A percentile compares a stretch with the other conserved stretches of the same genome.
Evolutionary conservation across 179 eudicot species (phyloP).

Genomic region (Gypsophila paniculata): DNA sequence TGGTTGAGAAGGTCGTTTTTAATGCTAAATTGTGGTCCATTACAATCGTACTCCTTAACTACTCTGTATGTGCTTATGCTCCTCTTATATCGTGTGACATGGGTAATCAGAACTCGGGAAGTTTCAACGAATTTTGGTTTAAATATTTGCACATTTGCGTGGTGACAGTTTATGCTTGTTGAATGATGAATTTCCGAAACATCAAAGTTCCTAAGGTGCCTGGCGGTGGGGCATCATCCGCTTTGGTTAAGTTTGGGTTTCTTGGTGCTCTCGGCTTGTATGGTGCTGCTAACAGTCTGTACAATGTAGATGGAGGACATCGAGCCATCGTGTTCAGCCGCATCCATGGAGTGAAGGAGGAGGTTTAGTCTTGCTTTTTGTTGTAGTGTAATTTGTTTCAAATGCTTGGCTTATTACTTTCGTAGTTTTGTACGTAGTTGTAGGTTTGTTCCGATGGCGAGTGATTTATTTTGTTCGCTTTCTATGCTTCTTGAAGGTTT

Average conservation of each 20-base stretch:
- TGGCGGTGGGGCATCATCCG: constrained; percentile 60
- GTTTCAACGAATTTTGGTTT: neutral
- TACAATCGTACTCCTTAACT: too few relatives aligned
- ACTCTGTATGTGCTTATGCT: neutral
- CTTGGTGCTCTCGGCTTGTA: constrained; percentile 58
- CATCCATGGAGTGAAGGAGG: constrained; percentile 37
- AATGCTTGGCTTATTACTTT: too few relatives aligned
- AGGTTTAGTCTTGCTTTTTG: constrained; percentile 24
- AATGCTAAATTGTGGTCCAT: neutral
- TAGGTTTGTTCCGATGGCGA: too few relatives aligned
- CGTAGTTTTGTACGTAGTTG: too few relatives aligned
- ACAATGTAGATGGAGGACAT: constrained; percentile 94
- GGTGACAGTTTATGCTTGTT: constrained; percentile 10
- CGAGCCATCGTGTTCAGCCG: constrained; percentile 77
- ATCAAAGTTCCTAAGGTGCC: constrained; percentile 86
- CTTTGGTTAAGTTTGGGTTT: constrained; percentile 55
- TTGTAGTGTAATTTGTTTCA: too few relatives aligned
- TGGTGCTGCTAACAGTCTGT: constrained; percentile 62
- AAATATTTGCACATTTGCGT: neutral
- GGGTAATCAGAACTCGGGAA: neutral
- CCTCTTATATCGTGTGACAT: neutral
- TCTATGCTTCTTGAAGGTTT: neutral
- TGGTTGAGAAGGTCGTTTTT: neutral
- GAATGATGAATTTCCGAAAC: constrained; percentile 70
- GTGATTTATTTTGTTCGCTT: neutral